Conservation (phyloP, 495 filamentous ascomycete genomes). For the Penicillium crystallinum region DNA sequence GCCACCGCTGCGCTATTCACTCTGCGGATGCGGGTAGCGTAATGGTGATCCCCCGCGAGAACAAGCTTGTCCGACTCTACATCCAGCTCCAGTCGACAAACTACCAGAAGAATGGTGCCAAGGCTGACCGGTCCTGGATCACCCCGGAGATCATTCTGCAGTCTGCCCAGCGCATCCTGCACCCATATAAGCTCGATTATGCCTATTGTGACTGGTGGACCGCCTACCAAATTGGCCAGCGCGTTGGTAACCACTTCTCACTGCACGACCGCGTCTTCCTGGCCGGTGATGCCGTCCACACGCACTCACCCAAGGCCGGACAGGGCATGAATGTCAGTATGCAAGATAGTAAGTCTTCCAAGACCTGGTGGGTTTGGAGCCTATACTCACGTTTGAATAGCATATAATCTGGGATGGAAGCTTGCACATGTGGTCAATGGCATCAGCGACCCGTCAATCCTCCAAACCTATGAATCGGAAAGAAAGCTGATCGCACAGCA, state of each 20-base stretch:
- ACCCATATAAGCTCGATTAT: constrained; percentile 57
- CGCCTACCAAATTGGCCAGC: constrained; percentile 58
- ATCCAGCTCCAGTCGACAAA: constrained; percentile 56
- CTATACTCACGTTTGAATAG: constrained; percentile 20
- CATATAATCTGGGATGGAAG: constrained; percentile 75
- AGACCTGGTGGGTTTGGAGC: not conserved
- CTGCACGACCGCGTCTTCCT: constrained; percentile 59
- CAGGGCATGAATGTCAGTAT: constrained; percentile 73
- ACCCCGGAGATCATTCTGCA: constrained; percentile 53
- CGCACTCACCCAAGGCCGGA: constrained; percentile 61
- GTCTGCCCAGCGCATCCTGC: constrained; percentile 54
- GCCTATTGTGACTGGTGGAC: constrained; percentile 60
- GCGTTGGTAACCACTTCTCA: constrained; percentile 57
- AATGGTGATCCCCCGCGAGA: constrained; percentile 65
- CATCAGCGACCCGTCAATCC: constrained; percentile 43
- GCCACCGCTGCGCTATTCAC: constrained; percentile 58
- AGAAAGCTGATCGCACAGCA: constrained; percentile 58
- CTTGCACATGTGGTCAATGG: constrained; percentile 55
- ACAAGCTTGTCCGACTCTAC: constrained; percentile 62
- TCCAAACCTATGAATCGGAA: constrained; percentile 62
- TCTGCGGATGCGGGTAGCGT: constrained; percentile 53
- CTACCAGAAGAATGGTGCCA: constrained; percentile 10
- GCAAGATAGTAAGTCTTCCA: constrained; percentile 42
- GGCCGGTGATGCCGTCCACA: constrained; percentile 57
- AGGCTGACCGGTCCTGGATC: constrained; percentile 49